These are phyloP conservation scores for Phytopythium litorale DNA, from an alignment of 352 stramenopile species.

Conservation along the genomic window DNA sequence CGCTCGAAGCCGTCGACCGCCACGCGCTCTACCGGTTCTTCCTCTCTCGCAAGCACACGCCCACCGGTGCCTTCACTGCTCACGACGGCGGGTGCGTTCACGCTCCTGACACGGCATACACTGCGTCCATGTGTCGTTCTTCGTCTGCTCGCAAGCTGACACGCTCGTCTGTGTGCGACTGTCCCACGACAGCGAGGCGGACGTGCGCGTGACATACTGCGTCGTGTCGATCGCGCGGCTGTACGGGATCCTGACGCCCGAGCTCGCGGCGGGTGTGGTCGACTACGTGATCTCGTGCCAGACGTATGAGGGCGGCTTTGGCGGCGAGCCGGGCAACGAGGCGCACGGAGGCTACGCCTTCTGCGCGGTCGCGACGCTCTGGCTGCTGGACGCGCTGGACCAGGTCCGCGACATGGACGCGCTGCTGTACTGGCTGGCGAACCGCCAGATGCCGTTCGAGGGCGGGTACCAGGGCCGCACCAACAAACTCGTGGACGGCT, in stretches of 20 bases:
- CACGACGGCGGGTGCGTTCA: slow-evolving; percentile 90
- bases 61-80: slow-evolving; percentile 92
- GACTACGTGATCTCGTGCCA: slow-evolving; percentile 91
- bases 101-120: not conserved
- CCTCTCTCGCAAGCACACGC: slow-evolving; percentile 78
- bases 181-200: slow-evolving; percentile 77
- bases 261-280: slow-evolving; percentile 74
- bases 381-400: slow-evolving; percentile 82
- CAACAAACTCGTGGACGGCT: slow-evolving; percentile 99
- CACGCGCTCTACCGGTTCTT: slow-evolving; percentile 89
- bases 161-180: not conserved
- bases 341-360: slow-evolving; percentile 99
- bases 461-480: slow-evolving; percentile 92
- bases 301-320: slow-evolving; percentile 98
- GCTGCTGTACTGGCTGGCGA: slow-evolving; percentile 88
- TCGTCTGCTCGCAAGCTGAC: not conserved
- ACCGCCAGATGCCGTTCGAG: slow-evolving; percentile 94
- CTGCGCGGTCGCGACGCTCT: slow-evolving; percentile 94
- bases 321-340: slow-evolving; percentile 90
- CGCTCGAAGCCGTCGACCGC: slow-evolving; percentile 76
- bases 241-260: slow-evolving; percentile 90
- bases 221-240: slow-evolving; percentile 93
- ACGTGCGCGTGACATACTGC: slow-evolving; percentile 97
- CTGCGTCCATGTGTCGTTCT: not conserved
- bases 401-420: slow-evolving; percentile 43